Evolutionary conservation across 2,329 filamentous ascomycete genomes (phyloP).

Genomic region (Rutstroemia sp.): DNA sequence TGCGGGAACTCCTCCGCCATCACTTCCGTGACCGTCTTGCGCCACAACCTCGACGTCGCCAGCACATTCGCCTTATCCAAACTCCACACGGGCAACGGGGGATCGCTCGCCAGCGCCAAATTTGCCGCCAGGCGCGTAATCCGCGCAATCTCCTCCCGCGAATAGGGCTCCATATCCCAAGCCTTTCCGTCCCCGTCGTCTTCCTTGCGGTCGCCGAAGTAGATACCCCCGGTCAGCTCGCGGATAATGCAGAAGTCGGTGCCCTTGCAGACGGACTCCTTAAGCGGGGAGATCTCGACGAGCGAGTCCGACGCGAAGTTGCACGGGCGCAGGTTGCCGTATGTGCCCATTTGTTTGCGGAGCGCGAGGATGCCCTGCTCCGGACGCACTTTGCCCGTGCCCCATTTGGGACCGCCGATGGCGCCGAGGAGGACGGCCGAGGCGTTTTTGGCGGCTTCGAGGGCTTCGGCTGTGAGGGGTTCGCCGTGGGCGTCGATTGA

Average conservation of each 20-base stretch:
- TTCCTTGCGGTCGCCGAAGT: slow-evolving; percentile 87
- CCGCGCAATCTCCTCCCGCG: slow-evolving; percentile 76
- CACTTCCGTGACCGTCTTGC: slow-evolving; percentile 76
- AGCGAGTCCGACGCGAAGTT: slow-evolving; percentile 87
- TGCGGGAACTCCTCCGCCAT: slow-evolving; percentile 87
- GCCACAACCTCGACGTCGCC: slow-evolving; percentile 83
- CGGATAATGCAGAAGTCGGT: slow-evolving; percentile 91
- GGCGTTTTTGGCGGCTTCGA: slow-evolving; percentile 73
- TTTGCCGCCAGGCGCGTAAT: slow-evolving; percentile 75
- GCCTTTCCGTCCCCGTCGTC: slow-evolving; percentile 67
- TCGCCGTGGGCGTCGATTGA: slow-evolving; percentile 79
- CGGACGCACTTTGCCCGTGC: slow-evolving; percentile 77
- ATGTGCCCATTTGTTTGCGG: slow-evolving; percentile 88
- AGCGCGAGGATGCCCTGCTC: slow-evolving; percentile 88
- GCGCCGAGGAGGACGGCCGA: slow-evolving; percentile 89
- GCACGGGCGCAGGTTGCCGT: slow-evolving; percentile 92
- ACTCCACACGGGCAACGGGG: slow-evolving; percentile 72
- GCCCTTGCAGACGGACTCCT: slow-evolving; percentile 75
- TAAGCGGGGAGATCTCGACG: slow-evolving; percentile 78
- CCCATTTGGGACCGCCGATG: slow-evolving; percentile 96
- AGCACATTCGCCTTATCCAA: slow-evolving; percentile 97
- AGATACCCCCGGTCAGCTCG: slow-evolving; percentile 87
- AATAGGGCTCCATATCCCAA: slow-evolving; percentile 82
- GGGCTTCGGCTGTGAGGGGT: slow-evolving; percentile 75
- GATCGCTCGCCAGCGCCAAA: slow-evolving; percentile 69